phyloP scores from a whole-genome alignment of 495 filamentous ascomycete species.

The Cercophora newfieldiana region DNA sequence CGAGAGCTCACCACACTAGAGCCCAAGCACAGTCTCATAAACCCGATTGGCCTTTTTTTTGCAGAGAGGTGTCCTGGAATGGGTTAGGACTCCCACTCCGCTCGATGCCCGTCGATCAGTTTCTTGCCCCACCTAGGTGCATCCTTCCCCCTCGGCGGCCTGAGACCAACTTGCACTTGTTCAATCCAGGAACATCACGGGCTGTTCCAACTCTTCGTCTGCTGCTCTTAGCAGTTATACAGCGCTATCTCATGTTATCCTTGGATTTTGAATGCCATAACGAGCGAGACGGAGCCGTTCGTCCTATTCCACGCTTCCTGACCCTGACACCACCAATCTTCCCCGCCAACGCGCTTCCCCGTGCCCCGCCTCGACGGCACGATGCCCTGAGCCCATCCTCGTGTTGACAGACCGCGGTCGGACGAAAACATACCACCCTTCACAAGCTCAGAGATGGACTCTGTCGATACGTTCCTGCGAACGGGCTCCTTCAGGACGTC shows the following conservation, averaged over 20 bases:
- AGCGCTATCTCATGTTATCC: background rate
- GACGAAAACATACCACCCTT: slow-evolving; percentile 2
- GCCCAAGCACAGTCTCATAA: background rate
- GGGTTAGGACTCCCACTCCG: background rate
- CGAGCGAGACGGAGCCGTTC: background rate
- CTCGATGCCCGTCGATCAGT: background rate
- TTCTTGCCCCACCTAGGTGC: background rate
- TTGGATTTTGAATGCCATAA: background rate
- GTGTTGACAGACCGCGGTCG: slow-evolving; percentile 12
- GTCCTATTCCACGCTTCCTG: background rate
- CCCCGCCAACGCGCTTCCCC: background rate
- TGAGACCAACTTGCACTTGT: slow-evolving; percentile 1
- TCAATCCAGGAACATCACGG: background rate
- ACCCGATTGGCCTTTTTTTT: slow-evolving; percentile 2
- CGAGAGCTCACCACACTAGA: background rate
- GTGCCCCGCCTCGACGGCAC: slow-evolving; percentile 11
- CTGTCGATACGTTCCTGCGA: slow-evolving; percentile 39
- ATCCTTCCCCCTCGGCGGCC: background rate
- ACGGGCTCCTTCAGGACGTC: slow-evolving; percentile 46
- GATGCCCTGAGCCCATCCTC: slow-evolving; percentile 14
- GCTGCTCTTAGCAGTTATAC: background rate
- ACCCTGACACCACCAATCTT: background rate
- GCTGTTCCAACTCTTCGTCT: background rate
- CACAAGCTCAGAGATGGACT: slow-evolving; percentile 26
- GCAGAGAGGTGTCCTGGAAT: background rate